Evolutionary conservation across 257 asterid genomes (phyloP), one percentile per base, ranked within the genome.

Genomic region (Solanum chiquidenum): DNA sequence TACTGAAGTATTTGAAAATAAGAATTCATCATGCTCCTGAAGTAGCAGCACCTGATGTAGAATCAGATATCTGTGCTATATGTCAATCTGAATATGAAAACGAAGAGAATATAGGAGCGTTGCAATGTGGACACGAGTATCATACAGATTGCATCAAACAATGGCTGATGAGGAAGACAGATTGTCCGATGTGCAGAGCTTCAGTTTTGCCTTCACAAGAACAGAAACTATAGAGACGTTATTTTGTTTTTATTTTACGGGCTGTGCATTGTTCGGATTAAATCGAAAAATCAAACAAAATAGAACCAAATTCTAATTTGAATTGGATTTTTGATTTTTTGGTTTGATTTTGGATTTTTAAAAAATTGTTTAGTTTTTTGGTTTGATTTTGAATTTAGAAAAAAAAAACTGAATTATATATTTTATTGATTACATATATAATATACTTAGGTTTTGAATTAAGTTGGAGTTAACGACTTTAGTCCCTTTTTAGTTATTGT

Each of bases 121-220:
- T 88, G 23, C 60, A 34, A 33, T 88, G 90, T 23, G 38, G 74
- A 23, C 83, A 88, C 14, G 75, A 85, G 23, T 85, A 60, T 33
- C 90, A 88, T 38, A 52, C 46, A 7, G 33, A 85, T 13, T 88
- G 88, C 86, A 64, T 88, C 25, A 74, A 77, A 31, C 29, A 66
- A 29, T 88, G 90, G 88, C 9, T 88, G 83, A 31, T 14, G 14
- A 33, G 18, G 83, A 66, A 77, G 33, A 88, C 62, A 25, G 12
- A 60, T 42, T 88, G 86, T 37, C 86, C 88, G 0, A 13, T 88
- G 13, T 88, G 86, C 79, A 76, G 62, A 18, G 86, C 86, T n/a
- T 35, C 46, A 4, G 89, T 40, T 76, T 12, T 40, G n/a, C 23
- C 83, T 23, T 40, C 34, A 38, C 12, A 23, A 76, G 12, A 38